Evolutionary conservation across 2,329 filamentous ascomycete genomes (phyloP).

Genomic region (Monilinia laxa): DNA sequence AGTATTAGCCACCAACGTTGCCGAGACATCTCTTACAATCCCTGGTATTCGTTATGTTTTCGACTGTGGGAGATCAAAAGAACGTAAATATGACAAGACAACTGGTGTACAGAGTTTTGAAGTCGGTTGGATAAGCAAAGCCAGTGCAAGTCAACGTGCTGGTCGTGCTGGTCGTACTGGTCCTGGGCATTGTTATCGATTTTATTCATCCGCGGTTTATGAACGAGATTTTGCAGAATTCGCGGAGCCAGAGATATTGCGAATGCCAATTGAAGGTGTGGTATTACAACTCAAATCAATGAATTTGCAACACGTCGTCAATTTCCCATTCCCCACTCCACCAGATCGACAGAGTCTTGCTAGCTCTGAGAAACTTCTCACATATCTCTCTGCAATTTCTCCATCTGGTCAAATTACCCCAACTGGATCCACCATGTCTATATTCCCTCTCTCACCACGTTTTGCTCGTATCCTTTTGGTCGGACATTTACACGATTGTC

Average conservation of each 20-base stretch:
- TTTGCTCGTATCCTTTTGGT: slow-evolving; percentile 91
- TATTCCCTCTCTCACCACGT: slow-evolving; percentile 86
- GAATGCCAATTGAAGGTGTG: slow-evolving; percentile 89
- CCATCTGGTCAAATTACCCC: slow-evolving; percentile 72
- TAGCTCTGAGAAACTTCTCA: slow-evolving; percentile 82
- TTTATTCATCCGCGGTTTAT: slow-evolving; percentile 93
- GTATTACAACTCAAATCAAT: slow-evolving; percentile 94
- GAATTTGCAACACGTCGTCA: slow-evolving; percentile 84
- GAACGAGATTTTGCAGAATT: slow-evolving; percentile 86
- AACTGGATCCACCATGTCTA: slow-evolving; percentile 78
- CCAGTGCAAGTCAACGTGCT: slow-evolving; percentile 85
- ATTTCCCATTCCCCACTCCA: slow-evolving; percentile 94
- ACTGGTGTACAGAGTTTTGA: slow-evolving; percentile 96
- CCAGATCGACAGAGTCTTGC: slow-evolving; percentile 74
- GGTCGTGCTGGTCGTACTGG: slow-evolving; percentile 95
- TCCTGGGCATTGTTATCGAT: slow-evolving; percentile 89
- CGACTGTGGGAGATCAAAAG: slow-evolving; percentile 88
- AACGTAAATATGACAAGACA: slow-evolving; percentile 80
- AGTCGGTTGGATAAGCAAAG: slow-evolving; percentile 96
- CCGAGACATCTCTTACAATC: slow-evolving; percentile 95
- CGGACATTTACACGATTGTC: slow-evolving; percentile 76
- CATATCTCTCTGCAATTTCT: slow-evolving; percentile 79
- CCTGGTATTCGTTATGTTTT: slow-evolving; percentile 95
- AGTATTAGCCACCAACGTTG: slow-evolving; percentile 92
- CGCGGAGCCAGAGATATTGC: slow-evolving; percentile 81